Percentiles rank a stretch among this genome's conserved stretches.
These are phyloP conservation scores for Zoysia matrella DNA, from an alignment of 202 grass and related monocot species.

Conservation along the genomic window DNA sequence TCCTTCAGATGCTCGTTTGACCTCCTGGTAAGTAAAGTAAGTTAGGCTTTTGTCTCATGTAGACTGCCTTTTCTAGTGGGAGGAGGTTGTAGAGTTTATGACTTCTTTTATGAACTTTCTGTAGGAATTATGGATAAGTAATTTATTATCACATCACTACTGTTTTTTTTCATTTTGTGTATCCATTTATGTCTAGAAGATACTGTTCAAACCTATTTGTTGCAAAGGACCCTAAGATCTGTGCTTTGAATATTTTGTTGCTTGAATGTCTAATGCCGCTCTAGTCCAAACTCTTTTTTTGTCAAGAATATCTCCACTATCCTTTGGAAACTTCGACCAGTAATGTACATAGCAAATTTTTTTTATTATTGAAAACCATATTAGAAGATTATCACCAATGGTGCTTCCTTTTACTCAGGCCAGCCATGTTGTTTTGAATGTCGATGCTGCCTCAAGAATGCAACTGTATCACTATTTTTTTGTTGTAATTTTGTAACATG, in stretches of 20 bases:
- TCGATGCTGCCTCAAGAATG: neutral
- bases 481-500: neutral
- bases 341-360: neutral
- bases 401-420: neutral
- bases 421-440: neutral
- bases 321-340: neutral
- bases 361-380: slow-evolving; percentile 4
- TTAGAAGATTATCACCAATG: neutral
- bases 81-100: neutral
- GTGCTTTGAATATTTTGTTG: slow-evolving; percentile 13
- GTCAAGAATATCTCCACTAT: neutral
- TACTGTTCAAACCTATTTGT: neutral
- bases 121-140: neutral
- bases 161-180: neutral
- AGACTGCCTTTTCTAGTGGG: neutral
- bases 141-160: neutral
- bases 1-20: slow-evolving; percentile 71
- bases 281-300: neutral
- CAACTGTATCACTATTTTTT: neutral
- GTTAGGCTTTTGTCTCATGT: slow-evolving; percentile 16
- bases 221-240: neutral
- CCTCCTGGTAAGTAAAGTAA: slow-evolving; percentile 68
- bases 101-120: neutral
- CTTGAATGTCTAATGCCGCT: neutral
- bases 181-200: neutral